These are phyloP conservation scores for Scutellaria minor DNA, from an alignment of 257 asterid species.

Conservation along the genomic window DNA sequence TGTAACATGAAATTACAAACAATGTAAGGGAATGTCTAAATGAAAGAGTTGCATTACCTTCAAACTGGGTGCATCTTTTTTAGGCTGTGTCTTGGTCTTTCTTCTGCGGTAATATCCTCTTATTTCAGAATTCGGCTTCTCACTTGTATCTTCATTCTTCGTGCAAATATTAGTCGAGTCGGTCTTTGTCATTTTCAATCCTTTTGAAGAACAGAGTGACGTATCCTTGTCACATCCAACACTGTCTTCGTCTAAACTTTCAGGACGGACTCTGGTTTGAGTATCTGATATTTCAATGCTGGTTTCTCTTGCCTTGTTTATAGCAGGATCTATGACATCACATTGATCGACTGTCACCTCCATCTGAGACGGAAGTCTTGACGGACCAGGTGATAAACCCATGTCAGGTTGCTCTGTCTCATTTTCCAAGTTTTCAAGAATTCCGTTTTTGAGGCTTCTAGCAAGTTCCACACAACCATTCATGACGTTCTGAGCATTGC, in stretches of 20 bases:
- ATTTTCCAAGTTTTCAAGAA: neutral
- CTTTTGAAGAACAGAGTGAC: constrained; percentile 28
- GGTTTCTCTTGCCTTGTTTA: neutral
- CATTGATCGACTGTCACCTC: neutral
- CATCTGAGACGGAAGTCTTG: neutral
- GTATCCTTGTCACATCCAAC: constrained; percentile 28
- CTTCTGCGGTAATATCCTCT: constrained; percentile 43
- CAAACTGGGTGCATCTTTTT: constrained; percentile 23
- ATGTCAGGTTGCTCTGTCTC: constrained; percentile 9
- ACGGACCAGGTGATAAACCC: neutral
- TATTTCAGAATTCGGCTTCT: constrained; percentile 27
- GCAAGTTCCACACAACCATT: neutral
- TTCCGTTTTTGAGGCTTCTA: neutral
- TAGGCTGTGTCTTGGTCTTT: constrained; percentile 36
- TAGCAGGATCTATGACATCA: neutral
- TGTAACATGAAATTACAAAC: too few relatives aligned
- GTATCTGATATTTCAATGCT: neutral
- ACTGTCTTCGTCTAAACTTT: too few relatives aligned
- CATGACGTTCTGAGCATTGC: constrained; percentile 29
- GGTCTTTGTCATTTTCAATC: constrained; percentile 19
- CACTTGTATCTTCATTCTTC: constrained; percentile 25
- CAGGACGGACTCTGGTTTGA: neutral
- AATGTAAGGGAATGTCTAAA: neutral
- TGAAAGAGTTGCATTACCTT: constrained; percentile 40
- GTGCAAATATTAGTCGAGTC: constrained; percentile 19